Evolutionary conservation across 768 basidiomycete genomes (phyloP).

Genomic region (Lactarius tabidus): DNA sequence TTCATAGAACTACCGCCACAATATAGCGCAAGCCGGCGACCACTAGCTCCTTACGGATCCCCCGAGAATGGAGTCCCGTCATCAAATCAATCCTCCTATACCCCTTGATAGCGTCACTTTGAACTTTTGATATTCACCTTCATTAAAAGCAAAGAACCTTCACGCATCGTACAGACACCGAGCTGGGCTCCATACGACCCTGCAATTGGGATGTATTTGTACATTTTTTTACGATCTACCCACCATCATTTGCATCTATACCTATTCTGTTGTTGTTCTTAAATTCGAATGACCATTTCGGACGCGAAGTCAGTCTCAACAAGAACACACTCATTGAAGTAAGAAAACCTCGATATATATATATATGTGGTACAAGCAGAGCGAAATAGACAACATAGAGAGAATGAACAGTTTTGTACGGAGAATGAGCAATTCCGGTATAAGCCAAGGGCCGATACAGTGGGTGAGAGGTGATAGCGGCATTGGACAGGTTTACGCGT

Average conservation of each 20-base stretch:
- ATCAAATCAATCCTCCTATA: not conserved
- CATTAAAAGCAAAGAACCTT: not conserved
- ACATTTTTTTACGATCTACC: not conserved
- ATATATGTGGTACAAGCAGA: slow-evolving; percentile 13
- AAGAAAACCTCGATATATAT: slow-evolving; percentile 16
- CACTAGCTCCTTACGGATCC: not conserved
- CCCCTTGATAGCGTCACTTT: not conserved
- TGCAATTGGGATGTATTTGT: not conserved
- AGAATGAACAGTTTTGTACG: not conserved
- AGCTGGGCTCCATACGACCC: not conserved
- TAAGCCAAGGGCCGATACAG: slow-evolving; percentile 6
- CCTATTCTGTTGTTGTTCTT: not conserved
- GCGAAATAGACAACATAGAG: slow-evolving; percentile 17
- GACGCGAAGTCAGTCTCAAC: not conserved
- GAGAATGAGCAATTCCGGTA: slow-evolving; percentile 2
- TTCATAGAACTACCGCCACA: slow-evolving; percentile 74
- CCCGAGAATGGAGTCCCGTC: not conserved
- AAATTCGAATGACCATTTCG: not conserved
- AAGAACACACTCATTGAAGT: slow-evolving; percentile 12
- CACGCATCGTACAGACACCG: not conserved
- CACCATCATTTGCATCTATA: not conserved
- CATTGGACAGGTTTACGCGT: not conserved
- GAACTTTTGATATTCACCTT: not conserved
- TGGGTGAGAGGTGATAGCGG: not conserved
- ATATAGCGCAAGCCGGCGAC: slow-evolving; percentile 52